Evolutionary conservation across 106 monocot genomes (phyloP), one percentile per base, ranked within the genome.

Genomic region (Phalaenopsis aphrodite): DNA sequence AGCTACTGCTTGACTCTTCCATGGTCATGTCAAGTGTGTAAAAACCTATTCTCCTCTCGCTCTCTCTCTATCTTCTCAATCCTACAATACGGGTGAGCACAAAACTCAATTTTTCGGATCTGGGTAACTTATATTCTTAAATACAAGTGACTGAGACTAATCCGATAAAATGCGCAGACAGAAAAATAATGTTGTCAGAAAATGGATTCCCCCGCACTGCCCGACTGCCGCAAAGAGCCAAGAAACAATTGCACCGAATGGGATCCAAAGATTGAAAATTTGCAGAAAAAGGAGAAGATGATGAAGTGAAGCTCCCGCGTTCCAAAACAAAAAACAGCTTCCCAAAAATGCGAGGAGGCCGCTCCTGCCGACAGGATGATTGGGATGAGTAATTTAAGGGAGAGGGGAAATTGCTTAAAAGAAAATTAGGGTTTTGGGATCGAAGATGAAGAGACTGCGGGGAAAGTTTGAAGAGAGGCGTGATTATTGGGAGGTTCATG

Each of bases 1-100:
- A 83, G 73, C 83, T 83, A 77, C 88, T 87, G 76, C 78, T 87
- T 75, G 80, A 79, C 78, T 92, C 89, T 19, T 88, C 90, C 79
- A 85, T 81, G n/a, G 56, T 84, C 85, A 87, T 89, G 45, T 41
- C 69, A 69, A 69, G 69, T 11, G 69, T 14, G 30, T 69, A 39
- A 14, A 37, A 37, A 69, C 61, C 61, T 61, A 38, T 69, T 30
- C 11, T 69, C 30, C 39, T 10, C 38, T 11, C 12, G 4, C 8
- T 37, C 3, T 11, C 30, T 69, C 69, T 30, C 30, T 30, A 30
- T 30, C 30, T 30, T 30, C 30, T 30, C 38, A 38, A 69, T 69
- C 69, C 38, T 69, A 14, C 39, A 3, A 39, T 69, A 69, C 12
- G 24, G 24, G 46, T 48, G 75, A 46, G 76, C 49, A 42, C 49